Percentiles rank a stretch among this genome's conserved stretches.
These are phyloP conservation scores for Diaporthe longicolla DNA, from an alignment of 2,329 filamentous ascomycete species.

Conservation along the genomic window DNA sequence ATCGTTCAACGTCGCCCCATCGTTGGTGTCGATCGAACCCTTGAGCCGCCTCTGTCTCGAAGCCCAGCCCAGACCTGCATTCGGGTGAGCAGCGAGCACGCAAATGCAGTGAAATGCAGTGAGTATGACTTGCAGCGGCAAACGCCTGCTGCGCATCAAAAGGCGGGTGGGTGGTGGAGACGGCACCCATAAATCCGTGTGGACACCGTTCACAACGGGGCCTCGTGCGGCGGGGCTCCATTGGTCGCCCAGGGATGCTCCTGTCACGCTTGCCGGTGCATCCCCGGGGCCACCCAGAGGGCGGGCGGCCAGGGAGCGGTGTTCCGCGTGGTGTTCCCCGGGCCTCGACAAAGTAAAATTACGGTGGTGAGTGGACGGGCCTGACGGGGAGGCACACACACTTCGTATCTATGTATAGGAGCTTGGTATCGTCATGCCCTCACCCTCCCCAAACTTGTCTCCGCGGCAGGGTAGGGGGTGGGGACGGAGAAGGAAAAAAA, in stretches of 20 bases:
- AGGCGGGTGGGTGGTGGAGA: constrained; percentile 26
- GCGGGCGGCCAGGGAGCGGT: constrained; percentile 26
- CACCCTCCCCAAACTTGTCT: constrained; percentile 10
- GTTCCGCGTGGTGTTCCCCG: constrained; percentile 21
- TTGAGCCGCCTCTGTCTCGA: constrained; percentile 15
- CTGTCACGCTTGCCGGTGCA: constrained; percentile 22
- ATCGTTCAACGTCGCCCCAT: constrained; percentile 17
- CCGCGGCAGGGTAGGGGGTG: constrained; percentile 13
- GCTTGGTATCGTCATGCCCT: constrained; percentile 19
- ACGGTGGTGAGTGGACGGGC: constrained; percentile 14
- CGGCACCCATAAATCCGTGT: constrained; percentile 20
- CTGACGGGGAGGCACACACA: neutral
- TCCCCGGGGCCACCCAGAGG: constrained; percentile 14
- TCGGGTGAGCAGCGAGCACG: neutral
- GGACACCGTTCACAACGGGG: constrained; percentile 26
- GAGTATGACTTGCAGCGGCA: constrained; percentile 28
- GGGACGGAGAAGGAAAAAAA: neutral
- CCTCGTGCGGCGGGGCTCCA: constrained; percentile 15
- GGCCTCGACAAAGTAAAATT: constrained; percentile 19
- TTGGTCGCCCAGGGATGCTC: constrained; percentile 20
- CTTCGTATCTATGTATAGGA: constrained; percentile 34
- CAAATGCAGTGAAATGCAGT: constrained; percentile 24
- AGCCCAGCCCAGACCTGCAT: neutral
- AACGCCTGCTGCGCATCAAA: constrained; percentile 20
- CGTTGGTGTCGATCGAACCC: neutral